Percentiles rank a stretch among this genome's conserved stretches.
These are phyloP conservation scores for Curvularia eragrostidis DNA, from an alignment of 2,329 filamentous ascomycete genomes.

Conservation along the genomic window DNA sequence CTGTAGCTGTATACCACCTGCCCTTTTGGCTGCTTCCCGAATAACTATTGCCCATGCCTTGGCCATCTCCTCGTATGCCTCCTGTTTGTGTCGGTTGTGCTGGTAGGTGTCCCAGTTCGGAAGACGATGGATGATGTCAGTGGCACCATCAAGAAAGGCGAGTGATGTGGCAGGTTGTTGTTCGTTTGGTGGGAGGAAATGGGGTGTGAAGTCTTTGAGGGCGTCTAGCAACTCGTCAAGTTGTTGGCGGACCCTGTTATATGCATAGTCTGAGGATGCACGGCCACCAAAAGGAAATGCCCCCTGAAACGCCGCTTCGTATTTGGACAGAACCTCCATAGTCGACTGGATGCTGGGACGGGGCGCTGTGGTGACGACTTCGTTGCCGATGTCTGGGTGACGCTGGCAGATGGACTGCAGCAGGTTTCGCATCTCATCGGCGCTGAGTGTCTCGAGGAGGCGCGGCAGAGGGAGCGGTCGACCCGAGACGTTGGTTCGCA, in stretches of 20 bases:
- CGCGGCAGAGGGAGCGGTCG: conserved; percentile 72
- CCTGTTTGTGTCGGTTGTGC: conserved; percentile 91
- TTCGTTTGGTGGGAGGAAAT: conserved; percentile 93
- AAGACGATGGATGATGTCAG: conserved; percentile 85
- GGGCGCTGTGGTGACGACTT: conserved; percentile 83
- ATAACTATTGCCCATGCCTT: conserved; percentile 93
- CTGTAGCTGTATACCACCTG: conserved; percentile 87
- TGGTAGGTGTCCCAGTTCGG: conserved; percentile 90
- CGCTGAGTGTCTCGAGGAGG: conserved; percentile 92
- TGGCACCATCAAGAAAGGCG: conserved; percentile 87
- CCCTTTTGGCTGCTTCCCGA: conserved; percentile 86
- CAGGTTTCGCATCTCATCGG: conserved; percentile 80
- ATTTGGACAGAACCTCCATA: conserved; percentile 79
- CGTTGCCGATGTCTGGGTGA: conserved; percentile 82
- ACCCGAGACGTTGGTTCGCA: conserved; percentile 72
- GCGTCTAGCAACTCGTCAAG: conserved; percentile 84
- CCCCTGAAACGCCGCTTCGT: conserved; percentile 77
- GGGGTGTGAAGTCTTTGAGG: conserved; percentile 90
- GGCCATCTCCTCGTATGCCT: conserved; percentile 94
- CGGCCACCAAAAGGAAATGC: conserved; percentile 87
- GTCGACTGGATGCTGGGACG: conserved; percentile 84
- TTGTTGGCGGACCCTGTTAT: conserved; percentile 86
- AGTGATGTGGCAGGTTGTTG: conserved; percentile 82
- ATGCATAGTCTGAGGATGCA: conserved; percentile 87
- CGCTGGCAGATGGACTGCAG: conserved; percentile 91